Percentiles rank a stretch among this genome's conserved stretches.
These are phyloP conservation scores for Microstegium vimineum DNA, from an alignment of 176 grass and related monocot species.

Conservation along the genomic window DNA sequence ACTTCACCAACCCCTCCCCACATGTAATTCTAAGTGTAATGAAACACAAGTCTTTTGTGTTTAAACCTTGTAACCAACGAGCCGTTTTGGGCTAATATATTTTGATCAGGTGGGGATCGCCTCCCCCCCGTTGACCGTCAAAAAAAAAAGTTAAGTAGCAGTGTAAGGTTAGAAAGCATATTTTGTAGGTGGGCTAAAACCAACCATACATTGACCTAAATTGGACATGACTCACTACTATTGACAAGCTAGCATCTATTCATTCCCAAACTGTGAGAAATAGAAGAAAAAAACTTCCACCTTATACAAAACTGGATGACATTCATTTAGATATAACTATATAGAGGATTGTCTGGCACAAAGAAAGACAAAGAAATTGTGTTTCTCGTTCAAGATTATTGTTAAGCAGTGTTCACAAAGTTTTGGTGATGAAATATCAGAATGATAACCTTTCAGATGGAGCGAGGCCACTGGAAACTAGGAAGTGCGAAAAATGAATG, in stretches of 20 bases:
- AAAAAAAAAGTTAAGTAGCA: background rate
- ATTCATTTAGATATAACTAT: background rate
- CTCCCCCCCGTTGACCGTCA: too few species aligned
- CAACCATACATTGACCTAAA: conserved; percentile 1
- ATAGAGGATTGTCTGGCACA: background rate
- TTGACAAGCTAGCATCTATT: background rate
- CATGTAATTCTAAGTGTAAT: too few species aligned
- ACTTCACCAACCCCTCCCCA: too few species aligned
- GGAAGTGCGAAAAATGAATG: background rate
- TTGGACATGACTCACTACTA: background rate
- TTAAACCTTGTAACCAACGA: too few species aligned
- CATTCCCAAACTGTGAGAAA: background rate
- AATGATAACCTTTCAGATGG: background rate
- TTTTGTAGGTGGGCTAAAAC: background rate
- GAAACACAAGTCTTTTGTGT: too few species aligned
- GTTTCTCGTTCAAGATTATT: background rate
- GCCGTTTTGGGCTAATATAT: too few species aligned
- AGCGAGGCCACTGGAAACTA: background rate
- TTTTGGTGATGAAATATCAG: background rate
- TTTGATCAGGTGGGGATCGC: too few species aligned
- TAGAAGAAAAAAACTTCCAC: background rate
- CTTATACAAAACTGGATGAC: background rate
- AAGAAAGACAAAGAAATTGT: background rate
- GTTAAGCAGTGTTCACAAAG: background rate
- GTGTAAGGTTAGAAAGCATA: background rate